Evolutionary conservation across 768 basidiomycete genomes (phyloP).

Genomic region (Tricholoma sp.): DNA sequence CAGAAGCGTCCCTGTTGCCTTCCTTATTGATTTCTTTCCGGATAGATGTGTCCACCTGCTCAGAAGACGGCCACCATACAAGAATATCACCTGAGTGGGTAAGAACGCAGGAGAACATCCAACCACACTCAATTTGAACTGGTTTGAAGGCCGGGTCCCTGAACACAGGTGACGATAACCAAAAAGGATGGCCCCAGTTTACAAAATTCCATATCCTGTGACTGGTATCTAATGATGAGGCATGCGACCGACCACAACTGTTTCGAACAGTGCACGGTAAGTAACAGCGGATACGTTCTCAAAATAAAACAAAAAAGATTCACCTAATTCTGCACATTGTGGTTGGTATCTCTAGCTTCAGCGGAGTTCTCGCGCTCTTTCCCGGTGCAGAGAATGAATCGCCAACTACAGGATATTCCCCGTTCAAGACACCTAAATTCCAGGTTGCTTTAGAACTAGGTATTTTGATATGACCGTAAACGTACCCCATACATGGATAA

Average conservation of each 20-base stretch:
- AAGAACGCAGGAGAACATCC: conserved; percentile 73
- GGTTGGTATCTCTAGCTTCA: conserved; percentile 53
- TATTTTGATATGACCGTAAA: background rate
- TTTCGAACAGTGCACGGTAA: conserved; percentile 4
- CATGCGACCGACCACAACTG: conserved; percentile 78
- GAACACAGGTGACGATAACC: conserved; percentile 45
- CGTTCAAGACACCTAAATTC: conserved; percentile 57
- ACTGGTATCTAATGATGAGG: conserved; percentile 55
- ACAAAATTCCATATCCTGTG: conserved; percentile 68
- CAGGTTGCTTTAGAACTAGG: background rate
- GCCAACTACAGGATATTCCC: conserved; percentile 32
- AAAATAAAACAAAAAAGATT: conserved; percentile 4
- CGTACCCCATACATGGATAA: conserved; percentile 78
- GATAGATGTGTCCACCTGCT: conserved; percentile 33
- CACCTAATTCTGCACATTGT: conserved; percentile 65
- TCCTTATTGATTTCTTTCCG: conserved; percentile 25
- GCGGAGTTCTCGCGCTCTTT: conserved; percentile 47
- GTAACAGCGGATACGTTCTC: background rate
- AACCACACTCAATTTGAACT: conserved; percentile 73
- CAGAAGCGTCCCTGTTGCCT: conserved; percentile 2
- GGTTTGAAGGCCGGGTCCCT: conserved; percentile 38
- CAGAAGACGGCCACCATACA: conserved; percentile 67
- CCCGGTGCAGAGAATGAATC: conserved; percentile 56
- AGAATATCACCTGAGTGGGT: conserved; percentile 67
- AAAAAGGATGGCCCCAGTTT: conserved; percentile 77